Base-by-base conservation (phyloP, 371 early-diverging fungal genomes). In the Zopfochytrium polystomum region DNA sequence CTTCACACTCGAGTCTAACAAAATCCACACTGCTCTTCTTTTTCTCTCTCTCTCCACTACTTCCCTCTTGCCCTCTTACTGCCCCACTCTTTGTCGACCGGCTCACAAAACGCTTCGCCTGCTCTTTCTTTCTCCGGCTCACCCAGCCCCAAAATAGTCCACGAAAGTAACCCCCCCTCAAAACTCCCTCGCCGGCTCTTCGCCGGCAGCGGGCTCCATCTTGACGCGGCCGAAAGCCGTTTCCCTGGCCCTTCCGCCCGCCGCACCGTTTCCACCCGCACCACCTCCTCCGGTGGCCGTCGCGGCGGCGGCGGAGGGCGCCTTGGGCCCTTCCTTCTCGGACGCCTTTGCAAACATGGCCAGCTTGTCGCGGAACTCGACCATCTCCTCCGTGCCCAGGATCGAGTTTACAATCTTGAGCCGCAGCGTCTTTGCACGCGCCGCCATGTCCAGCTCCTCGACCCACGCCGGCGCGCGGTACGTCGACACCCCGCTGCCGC, bases 291-390 rank as follows among this genome's bases (percentile, higher is more conserved):
- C 23, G 56, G 44, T 4, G 3, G 25, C 11, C 51, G 58, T 29
- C 49, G 50, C 27, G 33, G 5, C 2, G 49, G 44, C 52, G 23
- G 25, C 9, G 3, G n/a, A n/a, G 3, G 64, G 68, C 38, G 55
- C 33, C 52, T 38, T 47, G 7, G 59, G 55, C 45, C 43, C 27
- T 18, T 15, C 52, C 13, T 29, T 32, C 49, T 30, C 22, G 33
- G 66, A 49, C 15, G 58, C 68, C 31, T 48, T 51, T 25, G 34
- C 67, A 50, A 67, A 67, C 55, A 47, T 52, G 33, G 50, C 52
- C 9, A 60, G 52, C 52, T 68, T 68, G 29, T 53, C 64, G 22
- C 59, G 38, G 55, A 68, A 68, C 13, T 58, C 56, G 18, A 68
- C 43, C 6, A 46, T 31, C 22, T 68, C 68, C 25, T 63, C 64